Percentiles rank a stretch among this genome's conserved stretches.
Conservation (phyloP, 176 grass and related monocot genomes). For the Tillandsia leiboldiana region DNA sequence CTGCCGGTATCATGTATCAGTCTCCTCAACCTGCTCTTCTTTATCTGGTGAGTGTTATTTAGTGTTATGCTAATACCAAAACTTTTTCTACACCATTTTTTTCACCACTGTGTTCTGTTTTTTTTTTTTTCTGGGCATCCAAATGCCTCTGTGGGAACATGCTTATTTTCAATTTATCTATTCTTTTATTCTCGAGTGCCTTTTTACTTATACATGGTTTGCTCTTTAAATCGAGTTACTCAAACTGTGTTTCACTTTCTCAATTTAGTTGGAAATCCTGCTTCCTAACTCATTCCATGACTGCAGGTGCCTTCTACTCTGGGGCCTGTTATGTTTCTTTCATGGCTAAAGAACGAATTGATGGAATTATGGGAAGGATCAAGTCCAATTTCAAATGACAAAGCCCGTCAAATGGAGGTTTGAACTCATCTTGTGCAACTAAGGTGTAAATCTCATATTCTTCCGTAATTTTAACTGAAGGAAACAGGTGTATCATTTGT, state of each 20-base stretch:
- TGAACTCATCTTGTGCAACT: slow-evolving; percentile 18
- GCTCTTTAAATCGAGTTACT: too few relatives aligned
- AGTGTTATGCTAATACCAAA: not conserved
- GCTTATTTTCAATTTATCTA: too few relatives aligned
- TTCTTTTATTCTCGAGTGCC: too few relatives aligned
- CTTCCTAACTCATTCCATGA: not conserved
- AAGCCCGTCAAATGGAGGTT: slow-evolving; percentile 67
- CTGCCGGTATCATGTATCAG: slow-evolving; percentile 84
- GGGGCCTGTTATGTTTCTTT: slow-evolving; percentile 76
- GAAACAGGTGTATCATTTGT: slow-evolving; percentile 8
- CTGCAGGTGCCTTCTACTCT: slow-evolving; percentile 78
- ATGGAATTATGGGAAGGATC: slow-evolving; percentile 87
- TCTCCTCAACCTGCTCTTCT: slow-evolving; percentile 95
- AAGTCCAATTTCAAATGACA: slow-evolving; percentile 41
- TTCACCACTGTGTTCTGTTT: slow-evolving; percentile 7
- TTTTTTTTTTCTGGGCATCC: slow-evolving; percentile 14
- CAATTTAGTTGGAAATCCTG: not conserved
- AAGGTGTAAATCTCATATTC: not conserved
- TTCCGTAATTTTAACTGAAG: slow-evolving; percentile 10
- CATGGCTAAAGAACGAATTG: slow-evolving; percentile 79
- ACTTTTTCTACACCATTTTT: not conserved
- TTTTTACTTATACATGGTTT: too few relatives aligned
- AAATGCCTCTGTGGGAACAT: slow-evolving; percentile 47
- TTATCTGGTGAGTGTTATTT: slow-evolving; percentile 60
- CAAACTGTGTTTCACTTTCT: not conserved